Base-by-base conservation (phyloP, 352 stramenopile species). In the Globisporangium emineosum region DNA sequence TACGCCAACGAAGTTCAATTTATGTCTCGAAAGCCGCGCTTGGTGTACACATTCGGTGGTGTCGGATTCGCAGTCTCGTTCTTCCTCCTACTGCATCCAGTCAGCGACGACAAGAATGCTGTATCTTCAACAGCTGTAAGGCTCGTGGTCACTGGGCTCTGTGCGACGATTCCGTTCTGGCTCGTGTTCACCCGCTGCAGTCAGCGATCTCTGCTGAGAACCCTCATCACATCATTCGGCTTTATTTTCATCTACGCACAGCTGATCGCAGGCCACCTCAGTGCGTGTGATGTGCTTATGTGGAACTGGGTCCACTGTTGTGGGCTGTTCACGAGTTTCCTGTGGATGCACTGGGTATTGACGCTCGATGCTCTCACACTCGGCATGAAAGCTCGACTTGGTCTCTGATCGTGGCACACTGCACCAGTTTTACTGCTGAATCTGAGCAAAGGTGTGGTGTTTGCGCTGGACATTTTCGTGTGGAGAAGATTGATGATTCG, bases 151-250 rank as follows among this genome's bases (percentile, higher is more conserved):
- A 25, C 42, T 3, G 51, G 51, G 0, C 27, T 57, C 25, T 33
- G 35, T 5, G 45, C 19, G 2, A 56, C 45, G 4, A 4, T 51
- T 32, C 2, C 35, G 2, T 33, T 56, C 30, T 57, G 21, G 42
- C 27, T 49, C 23, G 9, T 5, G 12, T 56, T 64, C 12, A 13
- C 40, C 5, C 13, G 27, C 17, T 64, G 57, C 42, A 57, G 21
- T 30, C 43, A 57, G 21, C 58, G 58, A 21, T 6, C 45, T 7
- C 43, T 64, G 5, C 32, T 64, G 5, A 5, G 10, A 15, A 33
- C 29, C 1, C 65, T 69, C 21, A 13, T 58, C 19, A 66, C 62
- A 5, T 69, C 61, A 17, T 72, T 69, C 9, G 66, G 66, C 27
- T 65, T 66, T 45, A 32, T 25, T 8, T 72, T 66, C 45, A 30